phyloP scores from a whole-genome alignment of 148 eudicot genomes.

The Bassia scoparia region DNA sequence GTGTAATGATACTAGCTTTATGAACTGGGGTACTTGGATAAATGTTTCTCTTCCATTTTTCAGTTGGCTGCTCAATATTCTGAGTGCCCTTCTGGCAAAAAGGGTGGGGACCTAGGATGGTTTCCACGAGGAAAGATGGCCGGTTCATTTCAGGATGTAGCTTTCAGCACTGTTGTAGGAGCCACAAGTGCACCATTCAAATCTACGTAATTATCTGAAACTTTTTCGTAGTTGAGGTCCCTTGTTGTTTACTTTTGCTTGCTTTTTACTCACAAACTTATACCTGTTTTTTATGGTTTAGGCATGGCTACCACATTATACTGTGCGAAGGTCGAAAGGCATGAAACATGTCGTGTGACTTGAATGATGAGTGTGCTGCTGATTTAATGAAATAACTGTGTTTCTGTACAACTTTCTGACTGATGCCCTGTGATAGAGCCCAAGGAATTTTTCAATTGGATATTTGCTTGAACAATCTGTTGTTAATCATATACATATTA shows the following conservation, averaged over 20 bases:
- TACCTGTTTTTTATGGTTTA: constrained; percentile 34
- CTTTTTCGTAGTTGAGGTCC: neutral
- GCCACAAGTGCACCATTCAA: constrained; percentile 89
- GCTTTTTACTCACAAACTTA: neutral
- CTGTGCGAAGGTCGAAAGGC: constrained; percentile 75
- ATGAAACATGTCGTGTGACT: constrained; percentile 4
- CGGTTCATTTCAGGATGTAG: constrained; percentile 97
- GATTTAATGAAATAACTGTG: constrained; percentile 3
- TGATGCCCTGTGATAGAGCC: neutral
- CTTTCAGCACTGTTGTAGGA: constrained; percentile 86
- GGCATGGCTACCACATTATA: constrained; percentile 88
- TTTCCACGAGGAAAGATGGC: constrained; percentile 99
- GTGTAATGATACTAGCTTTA: neutral
- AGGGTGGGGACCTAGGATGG: constrained; percentile 98
- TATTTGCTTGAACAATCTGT: constrained; percentile 12
- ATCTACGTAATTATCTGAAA: constrained; percentile 59
- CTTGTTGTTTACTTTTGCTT: neutral
- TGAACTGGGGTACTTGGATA: neutral
- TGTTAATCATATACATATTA: neutral
- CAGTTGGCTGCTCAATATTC: constrained; percentile 96
- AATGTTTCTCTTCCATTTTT: neutral
- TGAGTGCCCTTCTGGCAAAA: constrained; percentile 96
- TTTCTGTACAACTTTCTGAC: neutral
- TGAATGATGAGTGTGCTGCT: neutral
- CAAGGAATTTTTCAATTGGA: constrained; percentile 6